Evolutionary conservation across 176 grass and related monocot genomes (phyloP), one percentile per base, ranked within the genome.

Genomic region (Miscanthus lutarioriparius): DNA sequence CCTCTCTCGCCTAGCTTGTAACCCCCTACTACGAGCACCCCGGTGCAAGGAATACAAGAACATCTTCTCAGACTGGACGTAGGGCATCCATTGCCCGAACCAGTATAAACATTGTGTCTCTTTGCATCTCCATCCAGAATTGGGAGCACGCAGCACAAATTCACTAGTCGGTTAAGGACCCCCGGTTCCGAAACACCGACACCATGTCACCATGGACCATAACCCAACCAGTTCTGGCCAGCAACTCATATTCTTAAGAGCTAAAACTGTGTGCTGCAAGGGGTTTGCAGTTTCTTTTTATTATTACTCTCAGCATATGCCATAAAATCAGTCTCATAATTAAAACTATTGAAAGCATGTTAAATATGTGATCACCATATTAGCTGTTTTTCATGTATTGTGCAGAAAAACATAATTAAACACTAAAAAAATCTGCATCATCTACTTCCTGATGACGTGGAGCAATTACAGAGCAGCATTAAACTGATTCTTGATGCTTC

Each of bases 301-400:
- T 64, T 40, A 19, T 6, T 11, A 58, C 22, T 85, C 59, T 13
- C 65, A 71, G 37, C 27, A 79, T 47, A 64, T 62, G 20, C 1
- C 66, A 87, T 8, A 70, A 58, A 75, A 35, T 59, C 30, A 23
- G 48, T 17, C 30, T 16, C 59, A 19, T 48, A 48, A 48, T 62
- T 63, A 15, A 45, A 82, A 28, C 14, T 20, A 17, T 69, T n/a
- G 3, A 32, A n/a, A 72, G 76, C 54, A 20, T 19, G 14, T 43
- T 44, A 43, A 25, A 66, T 33, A 66, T 17, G 6, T 66, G 64
- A 66, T 4, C 15, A 35, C 14, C 14, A 7, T 32, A 17, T 66
- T 30, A 32, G 54, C 37, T 79, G 43, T 58, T 74, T 79, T 73
- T 44, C 27, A 58, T 37, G 69, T 27, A 73, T 79, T 22, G 53